Evolutionary conservation across 495 filamentous ascomycete genomes (phyloP).

Genomic region (Tuber melanosporum): DNA sequence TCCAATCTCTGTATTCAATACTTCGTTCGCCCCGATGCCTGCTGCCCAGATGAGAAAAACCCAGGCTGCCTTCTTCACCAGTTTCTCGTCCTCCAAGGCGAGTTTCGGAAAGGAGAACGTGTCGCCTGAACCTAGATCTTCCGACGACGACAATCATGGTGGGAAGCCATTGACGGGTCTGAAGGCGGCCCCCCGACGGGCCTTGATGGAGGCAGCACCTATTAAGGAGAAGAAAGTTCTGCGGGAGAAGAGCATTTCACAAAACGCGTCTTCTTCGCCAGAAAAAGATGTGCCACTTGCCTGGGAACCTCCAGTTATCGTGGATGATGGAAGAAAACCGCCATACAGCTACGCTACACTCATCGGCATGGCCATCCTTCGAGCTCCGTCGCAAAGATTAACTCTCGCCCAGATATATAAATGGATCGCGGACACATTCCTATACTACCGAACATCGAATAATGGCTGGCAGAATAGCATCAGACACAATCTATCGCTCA

Average conservation of each 20-base stretch:
- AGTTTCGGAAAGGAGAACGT: conserved; percentile 62
- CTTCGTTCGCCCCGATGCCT: conserved; percentile 42
- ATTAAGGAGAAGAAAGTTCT: conserved; percentile 60
- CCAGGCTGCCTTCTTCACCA: conserved; percentile 60
- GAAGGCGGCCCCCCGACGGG: conserved; percentile 50
- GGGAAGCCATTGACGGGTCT: conserved; percentile 49
- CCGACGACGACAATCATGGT: conserved; percentile 32
- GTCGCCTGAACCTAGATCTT: conserved; percentile 45
- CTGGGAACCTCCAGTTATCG: conserved; percentile 53
- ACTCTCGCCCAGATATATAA: conserved; percentile 98
- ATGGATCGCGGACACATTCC: conserved; percentile 93
- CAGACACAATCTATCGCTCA: conserved; percentile 93
- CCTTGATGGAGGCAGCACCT: conserved; percentile 65
- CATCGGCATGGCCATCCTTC: conserved; percentile 93
- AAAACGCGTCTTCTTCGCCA: conserved; percentile 22
- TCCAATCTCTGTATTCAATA: conserved; percentile 55
- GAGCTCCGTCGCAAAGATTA: conserved; percentile 72
- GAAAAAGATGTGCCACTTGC: conserved; percentile 28
- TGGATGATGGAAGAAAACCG: conserved; percentile 86
- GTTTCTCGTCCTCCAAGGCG: conserved; percentile 51
- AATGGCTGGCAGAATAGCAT: conserved; percentile 98
- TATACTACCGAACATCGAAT: conserved; percentile 74
- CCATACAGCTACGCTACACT: conserved; percentile 88
- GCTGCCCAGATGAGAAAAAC: conserved; percentile 45
- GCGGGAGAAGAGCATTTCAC: conserved; percentile 30